Conservation (phyloP, 345 rosid genomes). For the thale cress (Arabidopsis thaliana) region DNA sequence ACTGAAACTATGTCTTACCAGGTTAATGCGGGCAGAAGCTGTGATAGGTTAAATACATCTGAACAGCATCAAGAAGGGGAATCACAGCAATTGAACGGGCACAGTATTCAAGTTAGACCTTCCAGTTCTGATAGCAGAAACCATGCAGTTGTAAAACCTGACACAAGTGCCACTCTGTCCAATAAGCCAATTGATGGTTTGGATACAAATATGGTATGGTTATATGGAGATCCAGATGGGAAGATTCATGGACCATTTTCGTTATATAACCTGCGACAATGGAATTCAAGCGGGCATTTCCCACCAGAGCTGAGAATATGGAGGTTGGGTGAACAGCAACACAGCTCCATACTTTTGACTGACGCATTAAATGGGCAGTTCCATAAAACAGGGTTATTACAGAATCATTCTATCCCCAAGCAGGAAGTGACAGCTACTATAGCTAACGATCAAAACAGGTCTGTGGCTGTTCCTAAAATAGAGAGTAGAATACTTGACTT, state of each 20-base stretch:
- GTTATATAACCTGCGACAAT: constrained; percentile 62
- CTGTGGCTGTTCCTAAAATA: constrained; percentile 34
- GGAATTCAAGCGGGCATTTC: constrained; percentile 74
- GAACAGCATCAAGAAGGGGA: constrained; percentile 21
- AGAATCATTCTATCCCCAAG: constrained; percentile 30
- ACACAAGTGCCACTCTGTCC: constrained; percentile 3
- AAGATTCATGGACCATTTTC: constrained; percentile 89
- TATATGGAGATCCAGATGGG: constrained; percentile 81
- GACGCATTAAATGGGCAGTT: constrained; percentile 65
- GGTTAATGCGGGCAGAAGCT: constrained; percentile 22
- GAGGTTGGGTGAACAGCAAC: constrained; percentile 63
- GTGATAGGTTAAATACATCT: constrained; percentile 28
- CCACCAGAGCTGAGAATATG: constrained; percentile 76
- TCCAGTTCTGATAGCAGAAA: constrained; percentile 25
- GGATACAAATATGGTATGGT: constrained; percentile 60
- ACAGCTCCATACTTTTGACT: constrained; percentile 68
- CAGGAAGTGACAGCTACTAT: constrained; percentile 32
- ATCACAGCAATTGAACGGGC: constrained; percentile 12
- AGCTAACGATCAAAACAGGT: constrained; percentile 26
- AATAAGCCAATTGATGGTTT: constrained; percentile 24
- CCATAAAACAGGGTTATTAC: constrained; percentile 39
- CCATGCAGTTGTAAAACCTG: constrained; percentile 19
- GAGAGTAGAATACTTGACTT: constrained; percentile 47
- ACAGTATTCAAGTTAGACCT: constrained; percentile 31
- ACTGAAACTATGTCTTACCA: constrained; percentile 47